phyloP scores from a whole-genome alignment of 2,329 filamentous ascomycete species.

The Cryphonectria radicalis region DNA sequence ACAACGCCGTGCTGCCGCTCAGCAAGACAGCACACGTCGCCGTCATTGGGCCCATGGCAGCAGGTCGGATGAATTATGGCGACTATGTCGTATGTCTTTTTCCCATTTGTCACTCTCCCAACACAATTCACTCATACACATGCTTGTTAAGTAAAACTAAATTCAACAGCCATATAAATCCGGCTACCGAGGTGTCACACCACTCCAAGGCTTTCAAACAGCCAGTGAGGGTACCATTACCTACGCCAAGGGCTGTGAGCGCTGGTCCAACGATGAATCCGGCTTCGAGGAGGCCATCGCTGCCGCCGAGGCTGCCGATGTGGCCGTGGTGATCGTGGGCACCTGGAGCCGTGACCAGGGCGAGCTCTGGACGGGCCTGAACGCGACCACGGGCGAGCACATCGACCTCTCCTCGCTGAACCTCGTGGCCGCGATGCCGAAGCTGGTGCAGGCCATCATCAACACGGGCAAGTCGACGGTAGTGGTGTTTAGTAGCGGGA shows the following conservation, averaged over 20 bases:
- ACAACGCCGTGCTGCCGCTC: conserved; percentile 55
- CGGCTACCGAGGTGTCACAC: conserved; percentile 68
- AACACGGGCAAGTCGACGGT: conserved; percentile 70
- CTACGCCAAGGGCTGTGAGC: conserved; percentile 72
- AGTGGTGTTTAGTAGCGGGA: conserved; percentile 71
- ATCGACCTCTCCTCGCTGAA: conserved; percentile 67
- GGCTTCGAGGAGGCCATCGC: conserved; percentile 70
- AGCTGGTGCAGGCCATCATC: conserved; percentile 68
- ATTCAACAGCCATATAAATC: conserved; percentile 58
- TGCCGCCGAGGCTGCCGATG: conserved; percentile 67
- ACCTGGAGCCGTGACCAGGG: conserved; percentile 77
- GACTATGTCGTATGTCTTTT: conserved; percentile 3
- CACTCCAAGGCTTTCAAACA: conserved; percentile 69
- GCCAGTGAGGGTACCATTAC: conserved; percentile 64
- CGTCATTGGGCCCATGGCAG: conserved; percentile 76
- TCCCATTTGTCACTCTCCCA: neutral
- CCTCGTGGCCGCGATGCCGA: conserved; percentile 71
- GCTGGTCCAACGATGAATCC: conserved; percentile 72
- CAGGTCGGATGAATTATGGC: conserved; percentile 66
- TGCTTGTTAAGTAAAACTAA: neutral
- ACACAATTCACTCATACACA: neutral
- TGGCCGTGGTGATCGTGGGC: conserved; percentile 74
- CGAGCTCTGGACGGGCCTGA: conserved; percentile 71
- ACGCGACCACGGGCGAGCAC: conserved; percentile 76
- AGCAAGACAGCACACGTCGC: conserved; percentile 70